These are phyloP conservation scores for Fragaria iinumae DNA, from an alignment of 306 rosid species.

Conservation along the genomic window DNA sequence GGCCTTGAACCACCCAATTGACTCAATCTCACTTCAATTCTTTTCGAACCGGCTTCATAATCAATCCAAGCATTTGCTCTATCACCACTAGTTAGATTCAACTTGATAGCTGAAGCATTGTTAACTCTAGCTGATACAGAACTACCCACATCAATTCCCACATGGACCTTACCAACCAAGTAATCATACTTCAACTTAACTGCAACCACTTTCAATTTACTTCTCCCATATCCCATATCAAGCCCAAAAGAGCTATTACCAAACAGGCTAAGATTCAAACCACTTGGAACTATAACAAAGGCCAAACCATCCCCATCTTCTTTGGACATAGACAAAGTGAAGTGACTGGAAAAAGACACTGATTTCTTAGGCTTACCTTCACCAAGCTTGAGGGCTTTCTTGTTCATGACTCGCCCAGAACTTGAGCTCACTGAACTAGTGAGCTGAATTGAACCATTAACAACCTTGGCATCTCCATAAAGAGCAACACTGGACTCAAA, in stretches of 20 bases:
- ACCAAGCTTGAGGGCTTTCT: conserved; percentile 62
- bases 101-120: conserved; percentile 37
- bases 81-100: conserved; percentile 37
- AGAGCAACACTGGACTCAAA: conserved; percentile 54
- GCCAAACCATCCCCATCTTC: conserved; percentile 60
- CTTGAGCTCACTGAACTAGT: conserved; percentile 41
- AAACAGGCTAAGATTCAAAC: conserved; percentile 44
- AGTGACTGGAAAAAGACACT: conserved; percentile 66
- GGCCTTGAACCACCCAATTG: conserved; percentile 53
- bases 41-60: conserved; percentile 61
- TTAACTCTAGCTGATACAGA: conserved; percentile 40
- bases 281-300: conserved; percentile 66
- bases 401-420: conserved; percentile 55
- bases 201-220: conserved; percentile 33
- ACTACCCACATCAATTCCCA: conserved; percentile 58
- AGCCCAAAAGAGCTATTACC: conserved; percentile 44
- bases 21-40: conserved; percentile 75
- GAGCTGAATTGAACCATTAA: conserved; percentile 57
- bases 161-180: conserved; percentile 38
- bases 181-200: conserved; percentile 46
- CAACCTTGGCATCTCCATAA: conserved; percentile 64
- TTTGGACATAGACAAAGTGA: conserved; percentile 57
- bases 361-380: conserved; percentile 52
- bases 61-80: conserved; percentile 78
- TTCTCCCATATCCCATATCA: conserved; percentile 35